These are phyloP conservation scores for Pelagophyceae sp. DNA, from an alignment of 352 stramenopile species.

Conservation along the genomic window DNA sequence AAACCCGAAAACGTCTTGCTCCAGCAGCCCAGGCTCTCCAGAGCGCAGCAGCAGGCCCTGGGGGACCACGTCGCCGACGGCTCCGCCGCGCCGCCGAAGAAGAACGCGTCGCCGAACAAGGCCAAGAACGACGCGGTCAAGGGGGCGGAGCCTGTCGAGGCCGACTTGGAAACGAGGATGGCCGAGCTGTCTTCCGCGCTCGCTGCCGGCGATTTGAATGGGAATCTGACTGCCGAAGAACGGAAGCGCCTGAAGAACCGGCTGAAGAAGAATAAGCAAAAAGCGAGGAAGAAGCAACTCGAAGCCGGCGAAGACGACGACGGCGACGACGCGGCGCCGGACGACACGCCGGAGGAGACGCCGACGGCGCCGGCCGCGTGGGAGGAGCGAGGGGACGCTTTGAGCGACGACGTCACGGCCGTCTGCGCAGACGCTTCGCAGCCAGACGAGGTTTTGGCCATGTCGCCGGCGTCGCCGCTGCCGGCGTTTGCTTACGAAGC, in stretches of 20 bases:
- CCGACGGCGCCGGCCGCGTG: slow-evolving; percentile 82
- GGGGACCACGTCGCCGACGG: slow-evolving; percentile 66
- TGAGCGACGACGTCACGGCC: too few species aligned
- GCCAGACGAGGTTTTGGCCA: too few species aligned
- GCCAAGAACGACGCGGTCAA: neutral
- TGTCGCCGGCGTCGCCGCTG: too few species aligned
- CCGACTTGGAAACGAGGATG: neutral
- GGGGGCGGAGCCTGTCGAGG: too few species aligned
- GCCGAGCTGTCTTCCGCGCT: slow-evolving; percentile 17
- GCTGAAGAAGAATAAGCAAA: slow-evolving; percentile 85
- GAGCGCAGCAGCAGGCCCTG: slow-evolving; percentile 30
- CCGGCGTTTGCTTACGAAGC: too few species aligned
- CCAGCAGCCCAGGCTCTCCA: slow-evolving; percentile 35
- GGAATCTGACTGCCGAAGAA: slow-evolving; percentile 61
- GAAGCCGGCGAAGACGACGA: slow-evolving; percentile 22
- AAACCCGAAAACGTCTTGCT: slow-evolving; percentile 99
- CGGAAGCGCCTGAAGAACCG: slow-evolving; percentile 85
- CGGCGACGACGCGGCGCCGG: neutral
- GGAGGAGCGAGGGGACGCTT: slow-evolving; percentile 77
- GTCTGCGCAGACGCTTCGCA: too few species aligned
- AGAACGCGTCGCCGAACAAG: slow-evolving; percentile 40
- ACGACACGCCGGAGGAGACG: slow-evolving; percentile 73
- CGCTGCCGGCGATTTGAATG: neutral
- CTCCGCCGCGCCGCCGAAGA: slow-evolving; percentile 69
- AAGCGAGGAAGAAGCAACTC: slow-evolving; percentile 65